Evolutionary conservation across 2,329 filamentous ascomycete genomes (phyloP).

Genomic region (Emergomyces pasteurianus): DNA sequence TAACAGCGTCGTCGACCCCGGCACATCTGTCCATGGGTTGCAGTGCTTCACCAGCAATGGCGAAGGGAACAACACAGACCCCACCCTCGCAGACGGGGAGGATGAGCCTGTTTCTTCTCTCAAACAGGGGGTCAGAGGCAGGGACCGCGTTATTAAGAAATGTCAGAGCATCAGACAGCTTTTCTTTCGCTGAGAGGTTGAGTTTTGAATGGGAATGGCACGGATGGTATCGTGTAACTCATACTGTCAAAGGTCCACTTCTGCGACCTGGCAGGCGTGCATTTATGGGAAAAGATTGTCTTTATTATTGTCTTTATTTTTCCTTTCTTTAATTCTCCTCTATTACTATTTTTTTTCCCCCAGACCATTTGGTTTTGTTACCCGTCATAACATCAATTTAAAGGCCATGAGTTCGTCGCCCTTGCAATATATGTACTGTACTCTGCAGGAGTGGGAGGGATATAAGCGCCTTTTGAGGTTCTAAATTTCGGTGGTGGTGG

Average conservation of each 20-base stretch:
- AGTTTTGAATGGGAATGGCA: not conserved
- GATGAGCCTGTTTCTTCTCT: not conserved
- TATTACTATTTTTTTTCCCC: not conserved
- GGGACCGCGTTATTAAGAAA: constrained; percentile 12
- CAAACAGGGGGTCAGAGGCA: not conserved
- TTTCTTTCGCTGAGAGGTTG: constrained; percentile 7
- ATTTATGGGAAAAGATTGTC: not conserved
- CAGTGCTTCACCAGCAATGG: not conserved
- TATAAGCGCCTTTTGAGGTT: too few relatives aligned
- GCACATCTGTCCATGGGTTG: not conserved
- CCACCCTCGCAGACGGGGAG: not conserved
- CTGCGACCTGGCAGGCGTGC: too few relatives aligned
- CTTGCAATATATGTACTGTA: too few relatives aligned
- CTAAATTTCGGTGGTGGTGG: too few relatives aligned
- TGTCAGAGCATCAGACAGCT: constrained; percentile 17
- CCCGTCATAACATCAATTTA: not conserved
- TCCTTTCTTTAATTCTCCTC: too few relatives aligned
- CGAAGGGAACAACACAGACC: not conserved
- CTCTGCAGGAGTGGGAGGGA: too few relatives aligned
- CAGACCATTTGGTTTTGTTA: not conserved
- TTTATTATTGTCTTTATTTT: not conserved
- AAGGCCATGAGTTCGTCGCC: not conserved
- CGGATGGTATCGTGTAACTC: too few relatives aligned
- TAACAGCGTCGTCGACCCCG: not conserved
- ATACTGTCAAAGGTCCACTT: too few relatives aligned